These are phyloP conservation scores for Trametes cingulata DNA, from an alignment of 768 basidiomycete species.

Conservation along the genomic window DNA sequence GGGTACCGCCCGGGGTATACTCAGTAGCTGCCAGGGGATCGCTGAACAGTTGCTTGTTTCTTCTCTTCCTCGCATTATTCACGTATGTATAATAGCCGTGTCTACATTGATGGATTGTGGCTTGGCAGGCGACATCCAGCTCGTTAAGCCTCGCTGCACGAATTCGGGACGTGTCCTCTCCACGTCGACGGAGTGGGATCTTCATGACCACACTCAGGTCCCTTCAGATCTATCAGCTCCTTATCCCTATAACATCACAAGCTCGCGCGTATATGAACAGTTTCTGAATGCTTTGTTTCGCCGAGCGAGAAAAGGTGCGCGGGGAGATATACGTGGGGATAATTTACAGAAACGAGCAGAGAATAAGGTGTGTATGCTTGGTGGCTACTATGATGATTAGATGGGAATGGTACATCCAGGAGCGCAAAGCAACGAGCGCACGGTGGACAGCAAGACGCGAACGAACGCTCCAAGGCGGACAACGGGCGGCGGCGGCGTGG, in stretches of 20 bases:
- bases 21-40: too few relatives aligned
- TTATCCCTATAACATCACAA: too few relatives aligned
- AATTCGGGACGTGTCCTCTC: too few relatives aligned
- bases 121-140: too few relatives aligned
- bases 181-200: too few relatives aligned
- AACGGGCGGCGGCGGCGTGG: background rate
- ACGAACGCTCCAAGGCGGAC: background rate
- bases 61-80: too few relatives aligned
- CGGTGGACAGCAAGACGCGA: background rate
- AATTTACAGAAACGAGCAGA: slow-evolving; percentile 18
- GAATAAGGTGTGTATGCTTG: background rate
- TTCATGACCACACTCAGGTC: background rate
- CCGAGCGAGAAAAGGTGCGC: background rate
- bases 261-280: background rate
- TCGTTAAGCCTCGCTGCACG: too few relatives aligned
- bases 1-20: slow-evolving; percentile 29
- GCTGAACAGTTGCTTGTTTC: too few relatives aligned
- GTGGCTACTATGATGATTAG: slow-evolving; percentile 7
- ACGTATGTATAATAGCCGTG: too few relatives aligned
- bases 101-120: too few relatives aligned
- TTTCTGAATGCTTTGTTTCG: background rate
- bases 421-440: background rate
- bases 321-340: slow-evolving; percentile 8
- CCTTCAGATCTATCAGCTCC: background rate
- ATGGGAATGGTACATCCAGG: slow-evolving; percentile 4